These are phyloP conservation scores for Blastomyces emzantsi DNA, from an alignment of 2,329 filamentous ascomycete genomes.

Conservation along the genomic window DNA sequence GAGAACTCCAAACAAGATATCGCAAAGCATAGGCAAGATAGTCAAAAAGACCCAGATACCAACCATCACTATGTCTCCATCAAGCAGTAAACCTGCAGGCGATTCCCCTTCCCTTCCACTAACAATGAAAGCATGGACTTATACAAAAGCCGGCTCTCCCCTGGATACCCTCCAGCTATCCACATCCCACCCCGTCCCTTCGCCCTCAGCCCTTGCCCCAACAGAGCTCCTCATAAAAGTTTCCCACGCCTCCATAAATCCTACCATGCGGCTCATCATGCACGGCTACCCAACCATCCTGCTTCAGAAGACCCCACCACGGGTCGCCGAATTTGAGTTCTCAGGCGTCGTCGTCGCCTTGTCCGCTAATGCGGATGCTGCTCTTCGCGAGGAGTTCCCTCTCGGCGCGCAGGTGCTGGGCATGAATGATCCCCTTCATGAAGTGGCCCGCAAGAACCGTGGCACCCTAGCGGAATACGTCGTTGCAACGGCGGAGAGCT, in stretches of 20 bases:
- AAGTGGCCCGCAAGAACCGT: background rate
- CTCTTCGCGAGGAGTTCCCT: conserved; percentile 1
- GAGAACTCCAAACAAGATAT: background rate
- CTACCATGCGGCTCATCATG: background rate
- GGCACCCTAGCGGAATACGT: conserved; percentile 3
- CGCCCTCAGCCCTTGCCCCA: background rate
- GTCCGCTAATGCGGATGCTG: background rate
- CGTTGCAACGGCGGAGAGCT: background rate
- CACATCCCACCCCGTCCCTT: background rate
- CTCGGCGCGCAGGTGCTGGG: background rate
- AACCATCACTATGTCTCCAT: background rate
- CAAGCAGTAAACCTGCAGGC: background rate
- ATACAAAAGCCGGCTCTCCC: background rate
- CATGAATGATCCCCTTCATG: background rate
- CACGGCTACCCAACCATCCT: background rate
- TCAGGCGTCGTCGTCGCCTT: background rate
- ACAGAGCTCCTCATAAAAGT: conserved; percentile 4
- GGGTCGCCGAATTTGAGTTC: background rate
- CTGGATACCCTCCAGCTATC: background rate
- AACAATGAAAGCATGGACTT: background rate
- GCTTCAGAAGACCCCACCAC: background rate
- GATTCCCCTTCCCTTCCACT: background rate
- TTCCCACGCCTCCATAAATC: background rate
- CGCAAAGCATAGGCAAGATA: background rate
- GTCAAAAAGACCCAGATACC: background rate